Base-by-base conservation (phyloP, 108 stramenopile species). In the Seminavis robusta region DNA sequence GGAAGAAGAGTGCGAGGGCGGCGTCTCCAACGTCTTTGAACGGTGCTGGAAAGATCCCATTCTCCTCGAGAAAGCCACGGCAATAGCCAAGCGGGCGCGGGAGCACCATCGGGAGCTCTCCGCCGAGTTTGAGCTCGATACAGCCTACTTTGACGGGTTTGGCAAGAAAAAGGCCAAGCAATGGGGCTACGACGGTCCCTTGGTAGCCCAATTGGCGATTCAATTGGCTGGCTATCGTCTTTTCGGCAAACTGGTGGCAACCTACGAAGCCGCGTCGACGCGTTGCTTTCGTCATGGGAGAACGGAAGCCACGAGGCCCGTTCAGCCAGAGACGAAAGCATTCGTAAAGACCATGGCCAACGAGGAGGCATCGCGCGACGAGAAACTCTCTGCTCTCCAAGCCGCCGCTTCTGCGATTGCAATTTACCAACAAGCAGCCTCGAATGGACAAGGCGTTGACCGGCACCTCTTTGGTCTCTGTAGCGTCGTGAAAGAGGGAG, bases 151-250 rank as follows among this genome's bases (percentile, higher is more conserved):
- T 44, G 47, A 69, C 37, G 79, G 56, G 15, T 80, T 67, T 38
- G 79, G 79, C 5, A 50, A 42, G 13, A 52, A 23, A 2, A 67
- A 55, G 28, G 82, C 81, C 36, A 82, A 88, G 72, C 62, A 49
- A 29, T 46, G 30, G 29, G 60, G 52, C 26, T 69, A 72, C 21
- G 64, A 81, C 16, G 84, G 84, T 6, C 84, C 86, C 61, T 81
- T 80, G 16, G 83, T 69, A 56, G 85, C 87, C 10, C 90, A 95
- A 75, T 73, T 83, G 67, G 88, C 88, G 4, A 84, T 90, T 38
- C 94, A 95, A 49, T 72, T 92, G 26, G 91, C 88, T 9, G 67
- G 79, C 1, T 90, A 83, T 47, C 64, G 83, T 21, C 66, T 83
- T 15, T 82, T 76, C 66, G 69, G 67, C 11, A 59, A 80, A 53